These are phyloP conservation scores for Mortierella hygrophila DNA, from an alignment of 192 early-diverging fungal genomes.

Conservation along the genomic window DNA sequence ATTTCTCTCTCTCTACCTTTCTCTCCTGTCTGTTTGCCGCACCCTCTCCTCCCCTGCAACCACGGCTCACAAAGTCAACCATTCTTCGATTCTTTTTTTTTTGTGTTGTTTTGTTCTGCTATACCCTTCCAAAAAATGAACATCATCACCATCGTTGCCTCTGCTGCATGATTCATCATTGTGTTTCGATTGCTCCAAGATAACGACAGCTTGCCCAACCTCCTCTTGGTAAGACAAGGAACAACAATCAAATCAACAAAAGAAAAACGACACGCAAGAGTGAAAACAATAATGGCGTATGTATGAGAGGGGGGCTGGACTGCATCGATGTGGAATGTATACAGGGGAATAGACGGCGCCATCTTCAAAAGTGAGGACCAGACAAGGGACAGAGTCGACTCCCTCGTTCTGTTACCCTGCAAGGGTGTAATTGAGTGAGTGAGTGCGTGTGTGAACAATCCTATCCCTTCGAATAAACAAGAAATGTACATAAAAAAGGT, in stretches of 20 bases:
- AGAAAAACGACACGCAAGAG: not conserved
- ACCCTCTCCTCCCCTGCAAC: not conserved
- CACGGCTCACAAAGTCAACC: not conserved
- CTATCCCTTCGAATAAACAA: not conserved
- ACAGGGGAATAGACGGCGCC: not conserved
- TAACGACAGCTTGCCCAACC: not conserved
- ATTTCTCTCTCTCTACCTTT: not conserved
- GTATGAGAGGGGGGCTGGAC: not conserved
- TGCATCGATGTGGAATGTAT: not conserved
- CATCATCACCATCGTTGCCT: not conserved
- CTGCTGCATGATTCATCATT: not conserved
- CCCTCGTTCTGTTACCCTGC: not conserved
- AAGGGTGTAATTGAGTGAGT: not conserved
- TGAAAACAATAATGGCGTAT: not conserved
- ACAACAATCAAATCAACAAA: not conserved
- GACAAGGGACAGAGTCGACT: not conserved
- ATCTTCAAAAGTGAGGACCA: not conserved
- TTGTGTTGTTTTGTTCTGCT: not conserved
- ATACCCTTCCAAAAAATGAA: not conserved
- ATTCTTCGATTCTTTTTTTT: not conserved
- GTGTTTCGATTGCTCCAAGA: constrained; percentile 5
- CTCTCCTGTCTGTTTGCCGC: not conserved
- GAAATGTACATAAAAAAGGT: not conserved
- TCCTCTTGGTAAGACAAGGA: not conserved
- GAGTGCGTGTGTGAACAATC: not conserved